phyloP scores from a whole-genome alignment of 2,329 filamentous ascomycete genomes.

The Trichoderma sp. region DNA sequence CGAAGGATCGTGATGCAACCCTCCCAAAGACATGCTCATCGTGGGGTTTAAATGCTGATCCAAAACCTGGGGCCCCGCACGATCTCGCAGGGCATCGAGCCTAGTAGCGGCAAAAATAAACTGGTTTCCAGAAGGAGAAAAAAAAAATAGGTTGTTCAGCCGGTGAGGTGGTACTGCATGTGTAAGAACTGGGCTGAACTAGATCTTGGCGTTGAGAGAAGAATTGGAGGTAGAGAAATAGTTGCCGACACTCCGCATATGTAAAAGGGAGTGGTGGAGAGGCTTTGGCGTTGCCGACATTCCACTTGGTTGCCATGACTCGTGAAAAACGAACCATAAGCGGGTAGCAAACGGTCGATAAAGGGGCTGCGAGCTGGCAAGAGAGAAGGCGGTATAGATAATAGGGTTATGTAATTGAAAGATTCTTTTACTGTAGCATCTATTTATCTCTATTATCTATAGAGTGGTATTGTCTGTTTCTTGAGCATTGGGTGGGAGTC shows the following conservation, averaged over 20 bases:
- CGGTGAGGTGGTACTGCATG: background rate
- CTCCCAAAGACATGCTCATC: background rate
- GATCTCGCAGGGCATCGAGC: background rate
- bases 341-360: background rate
- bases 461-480: background rate
- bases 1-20: background rate
- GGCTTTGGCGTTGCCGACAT: background rate
- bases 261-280: background rate
- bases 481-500: background rate
- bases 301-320: background rate
- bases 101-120: background rate
- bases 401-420: background rate
- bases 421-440: background rate
- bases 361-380: background rate
- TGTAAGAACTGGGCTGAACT: background rate
- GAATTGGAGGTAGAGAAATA: background rate
- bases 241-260: background rate
- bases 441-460: background rate
- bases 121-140: background rate
- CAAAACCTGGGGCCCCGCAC: background rate
- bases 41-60: conserved; percentile 2
- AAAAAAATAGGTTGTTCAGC: background rate
- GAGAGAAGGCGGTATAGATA: background rate
- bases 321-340: background rate
- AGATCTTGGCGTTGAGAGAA: background rate